A percentile compares a stretch with the other conserved stretches of the same genome.
Conservation (phyloP, 1,139 yeast species). For the Lodderomyces orthopsilosis region DNA sequence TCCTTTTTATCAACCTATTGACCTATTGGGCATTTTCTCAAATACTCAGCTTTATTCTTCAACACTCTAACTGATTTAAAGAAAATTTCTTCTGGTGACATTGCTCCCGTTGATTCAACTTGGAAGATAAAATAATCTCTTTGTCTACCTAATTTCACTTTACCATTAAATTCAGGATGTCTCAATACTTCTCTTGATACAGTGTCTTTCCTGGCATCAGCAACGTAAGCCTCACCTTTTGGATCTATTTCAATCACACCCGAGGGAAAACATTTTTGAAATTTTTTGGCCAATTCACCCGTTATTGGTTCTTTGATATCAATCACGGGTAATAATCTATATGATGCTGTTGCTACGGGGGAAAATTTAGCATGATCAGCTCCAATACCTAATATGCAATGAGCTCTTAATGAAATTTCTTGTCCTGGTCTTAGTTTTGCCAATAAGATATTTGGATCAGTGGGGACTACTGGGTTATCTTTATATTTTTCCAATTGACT, state of each 20-base stretch:
- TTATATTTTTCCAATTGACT: constrained; percentile 70
- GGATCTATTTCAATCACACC: constrained; percentile 81
- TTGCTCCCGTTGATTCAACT: constrained; percentile 93
- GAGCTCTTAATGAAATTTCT: constrained; percentile 86
- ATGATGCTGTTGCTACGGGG: constrained; percentile 97
- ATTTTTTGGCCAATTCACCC: constrained; percentile 74
- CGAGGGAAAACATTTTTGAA: constrained; percentile 86
- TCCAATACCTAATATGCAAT: constrained; percentile 89
- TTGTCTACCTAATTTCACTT: constrained; percentile 85
- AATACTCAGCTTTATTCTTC: constrained; percentile 79
- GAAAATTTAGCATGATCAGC: constrained; percentile 96
- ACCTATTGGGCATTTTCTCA: constrained; percentile 74
- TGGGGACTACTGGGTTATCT: constrained; percentile 67
- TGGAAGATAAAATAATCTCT: constrained; percentile 93
- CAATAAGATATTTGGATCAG: constrained; percentile 83
- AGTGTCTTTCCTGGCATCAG: constrained; percentile 90
- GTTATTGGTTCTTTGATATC: constrained; percentile 70
- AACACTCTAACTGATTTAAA: constrained; percentile 83
- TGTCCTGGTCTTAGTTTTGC: constrained; percentile 97
- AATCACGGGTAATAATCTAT: constrained; percentile 89
- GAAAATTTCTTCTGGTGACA: constrained; percentile 94
- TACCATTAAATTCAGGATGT: constrained; percentile 84
- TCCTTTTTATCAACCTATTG: too few species aligned
- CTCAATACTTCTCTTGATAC: constrained; percentile 95
- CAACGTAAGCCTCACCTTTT: constrained; percentile 72